Conservation (phyloP, 352 stramenopile species). For the Pythium sp. region DNA sequence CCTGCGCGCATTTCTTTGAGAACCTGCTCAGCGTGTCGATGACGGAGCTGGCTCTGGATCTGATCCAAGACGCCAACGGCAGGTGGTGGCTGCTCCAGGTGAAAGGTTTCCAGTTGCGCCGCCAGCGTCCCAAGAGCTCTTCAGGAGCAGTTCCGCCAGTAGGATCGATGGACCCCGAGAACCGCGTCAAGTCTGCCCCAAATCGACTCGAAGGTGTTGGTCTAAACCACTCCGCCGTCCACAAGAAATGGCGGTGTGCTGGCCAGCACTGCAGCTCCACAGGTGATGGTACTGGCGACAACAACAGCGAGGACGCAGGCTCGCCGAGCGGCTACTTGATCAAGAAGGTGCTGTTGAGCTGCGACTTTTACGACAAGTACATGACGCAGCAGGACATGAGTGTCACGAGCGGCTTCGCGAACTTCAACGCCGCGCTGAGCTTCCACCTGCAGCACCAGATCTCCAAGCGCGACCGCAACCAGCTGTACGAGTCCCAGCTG, state of each 20-base stretch:
- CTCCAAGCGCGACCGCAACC: conserved; percentile 41
- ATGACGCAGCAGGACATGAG: conserved; percentile 38
- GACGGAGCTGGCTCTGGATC: conserved; percentile 48
- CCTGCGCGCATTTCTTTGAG: conserved; percentile 37
- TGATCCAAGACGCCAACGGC: conserved; percentile 49
- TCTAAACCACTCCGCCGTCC: conserved; percentile 7
- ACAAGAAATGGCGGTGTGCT: conserved; percentile 54
- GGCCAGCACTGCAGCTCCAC: conserved; percentile 30
- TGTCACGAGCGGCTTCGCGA: conserved; percentile 35
- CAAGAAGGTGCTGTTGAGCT: conserved; percentile 68
- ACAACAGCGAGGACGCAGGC: not conserved
- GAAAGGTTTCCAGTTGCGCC: conserved; percentile 51
- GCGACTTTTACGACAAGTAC: conserved; percentile 61
- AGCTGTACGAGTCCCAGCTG: conserved; percentile 57
- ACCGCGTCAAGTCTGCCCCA: conserved; percentile 45
- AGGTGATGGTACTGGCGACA: not conserved
- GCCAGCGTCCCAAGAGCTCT: conserved; percentile 16
- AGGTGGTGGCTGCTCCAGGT: conserved; percentile 70
- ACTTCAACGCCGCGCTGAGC: conserved; percentile 34
- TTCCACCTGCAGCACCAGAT: conserved; percentile 62
- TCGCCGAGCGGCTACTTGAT: conserved; percentile 47
- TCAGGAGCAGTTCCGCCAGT: not conserved
- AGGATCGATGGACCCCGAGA: not conserved
- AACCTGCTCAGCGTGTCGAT: conserved; percentile 36
- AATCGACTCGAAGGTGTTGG: conserved; percentile 29